Base-by-base conservation (phyloP, 768 basidiomycete species). In the Boletus rubroflammeus region DNA sequence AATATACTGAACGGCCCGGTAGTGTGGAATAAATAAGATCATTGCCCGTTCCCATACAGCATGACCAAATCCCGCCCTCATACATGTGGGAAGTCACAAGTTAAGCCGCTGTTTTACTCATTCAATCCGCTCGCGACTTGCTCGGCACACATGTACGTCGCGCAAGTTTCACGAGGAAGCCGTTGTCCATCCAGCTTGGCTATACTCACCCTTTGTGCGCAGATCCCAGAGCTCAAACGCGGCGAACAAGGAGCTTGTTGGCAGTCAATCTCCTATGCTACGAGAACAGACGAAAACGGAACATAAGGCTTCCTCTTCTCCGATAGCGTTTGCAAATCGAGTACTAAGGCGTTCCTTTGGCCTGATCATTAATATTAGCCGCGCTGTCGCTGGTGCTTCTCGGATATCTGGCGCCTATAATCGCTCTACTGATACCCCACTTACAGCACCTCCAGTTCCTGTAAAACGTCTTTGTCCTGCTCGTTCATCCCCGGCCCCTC, bases 121-220 rank as follows among this genome's bases (percentile, higher is more conserved):
- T 0, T 63, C n/a, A n/a, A n/a, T n/a, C n/a, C n/a, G n/a, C 75
- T 88, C 23, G 23, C 23, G 23, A 25, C 23, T 25, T 85, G 76
- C 60, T 84, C 82, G 1, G 84, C 29, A 29, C 34, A 17, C 34
- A 5, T 15, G 6, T 17, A 35, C 34, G 17, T 23, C 49, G 40
- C 54, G 58, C 40, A 25, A 51, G 21, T 65, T 66, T 15, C 36
- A 64, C 29, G 68, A 69, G 21, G 62, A 71, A 28, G 62, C 75
- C 3, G 56, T 82, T 15, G 57, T 82, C 26, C 76, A 80, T 75
- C 80, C 3, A 85, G 81, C 57, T 60, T 83, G n/a, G 67, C 67
- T 7, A 71, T 80, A 4, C 69, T 87, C 47, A 55, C 61, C 3
- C 60, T 78, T 28, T 75, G 73, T 32, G 72, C 75, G 1, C 70